These are phyloP conservation scores for Gnetum montanum DNA, from an alignment of 75 land plant species.

Conservation along the genomic window DNA sequence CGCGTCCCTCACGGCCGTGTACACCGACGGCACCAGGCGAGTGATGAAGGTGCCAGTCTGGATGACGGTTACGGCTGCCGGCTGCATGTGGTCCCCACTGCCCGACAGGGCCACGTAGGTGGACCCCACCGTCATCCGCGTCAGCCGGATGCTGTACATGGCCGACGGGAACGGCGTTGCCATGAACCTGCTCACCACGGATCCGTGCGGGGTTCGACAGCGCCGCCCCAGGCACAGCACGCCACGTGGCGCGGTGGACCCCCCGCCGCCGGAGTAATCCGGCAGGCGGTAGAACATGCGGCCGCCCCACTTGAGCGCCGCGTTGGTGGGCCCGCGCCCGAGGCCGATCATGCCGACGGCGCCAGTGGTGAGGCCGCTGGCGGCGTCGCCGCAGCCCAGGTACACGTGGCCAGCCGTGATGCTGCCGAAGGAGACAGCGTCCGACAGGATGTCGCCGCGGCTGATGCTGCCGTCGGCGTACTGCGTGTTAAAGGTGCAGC, in stretches of 20 bases:
- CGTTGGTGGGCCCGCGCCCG: slow-evolving; percentile 52
- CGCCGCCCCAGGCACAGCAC: slow-evolving; percentile 32
- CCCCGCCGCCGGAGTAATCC: slow-evolving; percentile 54
- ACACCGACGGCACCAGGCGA: slow-evolving; percentile 31
- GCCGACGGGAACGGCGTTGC: slow-evolving; percentile 35
- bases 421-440: slow-evolving; percentile 13
- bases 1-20: slow-evolving; percentile 29
- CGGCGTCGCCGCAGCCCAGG: slow-evolving; percentile 57
- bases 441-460: slow-evolving; percentile 22
- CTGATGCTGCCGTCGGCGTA: slow-evolving; percentile 35
- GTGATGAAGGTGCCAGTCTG: slow-evolving; percentile 73
- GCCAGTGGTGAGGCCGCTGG: no score
- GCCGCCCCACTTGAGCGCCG: slow-evolving; percentile 16
- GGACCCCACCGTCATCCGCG: no score
- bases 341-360: slow-evolving; percentile 27
- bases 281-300: slow-evolving; percentile 63
- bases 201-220: slow-evolving; percentile 39
- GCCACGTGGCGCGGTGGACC: no score
- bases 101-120: slow-evolving; percentile 12
- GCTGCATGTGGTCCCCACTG: slow-evolving; percentile 28
- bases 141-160: no score
- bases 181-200: slow-evolving; percentile 43
- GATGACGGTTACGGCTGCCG: slow-evolving; percentile 59
- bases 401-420: slow-evolving; percentile 21
- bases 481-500: slow-evolving; percentile 24